Conservation (phyloP, 2,329 filamentous ascomycete genomes). For the Claviceps sp. region DNA sequence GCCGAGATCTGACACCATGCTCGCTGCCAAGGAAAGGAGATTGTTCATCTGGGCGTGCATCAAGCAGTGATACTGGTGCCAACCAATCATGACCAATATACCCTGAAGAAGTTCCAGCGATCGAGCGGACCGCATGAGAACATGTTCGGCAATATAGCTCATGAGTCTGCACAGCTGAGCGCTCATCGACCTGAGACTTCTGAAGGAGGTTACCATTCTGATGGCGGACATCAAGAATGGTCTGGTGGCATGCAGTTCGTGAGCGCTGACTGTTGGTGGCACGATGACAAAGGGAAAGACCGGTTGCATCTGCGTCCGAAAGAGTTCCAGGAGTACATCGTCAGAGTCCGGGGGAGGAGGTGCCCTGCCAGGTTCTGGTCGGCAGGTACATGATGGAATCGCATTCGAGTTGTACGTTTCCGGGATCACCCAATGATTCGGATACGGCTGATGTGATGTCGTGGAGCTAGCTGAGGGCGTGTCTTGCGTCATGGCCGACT, state of each 20-base stretch:
- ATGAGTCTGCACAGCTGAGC: constrained; percentile 36
- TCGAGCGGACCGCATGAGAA: constrained; percentile 34
- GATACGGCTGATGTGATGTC: constrained; percentile 5
- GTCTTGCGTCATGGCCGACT: constrained; percentile 12
- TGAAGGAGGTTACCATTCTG: constrained; percentile 34
- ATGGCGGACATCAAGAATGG: constrained; percentile 38
- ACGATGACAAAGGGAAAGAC: constrained; percentile 35
- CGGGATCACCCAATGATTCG: constrained; percentile 21
- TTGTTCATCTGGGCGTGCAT: constrained; percentile 39
- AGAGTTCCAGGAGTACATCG: constrained; percentile 30
- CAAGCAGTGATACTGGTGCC: constrained; percentile 42
- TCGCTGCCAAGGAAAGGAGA: constrained; percentile 33
- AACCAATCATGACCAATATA: constrained; percentile 34
- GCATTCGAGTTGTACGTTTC: constrained; percentile 32
- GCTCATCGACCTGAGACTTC: constrained; percentile 32
- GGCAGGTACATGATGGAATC: constrained; percentile 33
- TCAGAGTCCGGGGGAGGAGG: constrained; percentile 30
- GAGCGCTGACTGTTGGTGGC: constrained; percentile 20
- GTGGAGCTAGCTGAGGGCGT: constrained; percentile 11
- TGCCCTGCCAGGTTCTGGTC: constrained; percentile 25
- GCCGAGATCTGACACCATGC: constrained; percentile 32
- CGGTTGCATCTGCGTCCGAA: constrained; percentile 27
- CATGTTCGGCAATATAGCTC: constrained; percentile 30
- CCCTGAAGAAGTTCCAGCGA: constrained; percentile 37
- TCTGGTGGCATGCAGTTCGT: constrained; percentile 22